Percentiles rank a stretch among this genome's conserved stretches.
Conservation (phyloP, 2,329 filamentous ascomycete genomes). For the Stenocarpella maydis region DNA sequence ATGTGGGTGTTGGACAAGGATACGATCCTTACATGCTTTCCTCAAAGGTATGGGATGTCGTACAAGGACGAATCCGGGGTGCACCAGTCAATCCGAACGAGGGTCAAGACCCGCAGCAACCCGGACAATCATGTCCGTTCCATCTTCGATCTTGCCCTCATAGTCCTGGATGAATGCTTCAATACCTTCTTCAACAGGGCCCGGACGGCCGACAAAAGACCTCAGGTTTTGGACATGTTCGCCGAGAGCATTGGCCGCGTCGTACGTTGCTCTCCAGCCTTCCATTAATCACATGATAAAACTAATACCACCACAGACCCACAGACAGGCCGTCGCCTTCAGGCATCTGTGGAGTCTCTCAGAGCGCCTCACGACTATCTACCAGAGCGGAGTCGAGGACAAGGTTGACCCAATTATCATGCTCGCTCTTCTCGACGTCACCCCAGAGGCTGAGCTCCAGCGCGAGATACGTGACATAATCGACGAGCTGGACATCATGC, state of each 20-base stretch:
- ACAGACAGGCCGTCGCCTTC: conserved; percentile 50
- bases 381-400: conserved; percentile 39
- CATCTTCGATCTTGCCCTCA: conserved; percentile 50
- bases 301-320: conserved; percentile 39
- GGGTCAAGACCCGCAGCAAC: conserved; percentile 39
- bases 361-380: conserved; percentile 38
- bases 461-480: conserved; percentile 56
- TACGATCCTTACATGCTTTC: conserved; percentile 43
- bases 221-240: conserved; percentile 50
- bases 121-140: conserved; percentile 45
- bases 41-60: conserved; percentile 51
- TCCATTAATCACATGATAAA: not conserved
- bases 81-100: conserved; percentile 50
- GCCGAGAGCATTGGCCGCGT: conserved; percentile 48
- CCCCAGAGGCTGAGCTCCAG: conserved; percentile 51
- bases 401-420: conserved; percentile 19
- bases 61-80: conserved; percentile 50
- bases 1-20: conserved; percentile 44
- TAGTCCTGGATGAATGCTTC: conserved; percentile 53
- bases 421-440: conserved; percentile 49
- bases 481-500: conserved; percentile 58
- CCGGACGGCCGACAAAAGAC: conserved; percentile 42
- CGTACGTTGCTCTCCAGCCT: not conserved
- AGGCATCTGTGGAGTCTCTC: conserved; percentile 48
- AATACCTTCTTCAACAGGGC: conserved; percentile 52